phyloP scores from a whole-genome alignment of 108 stramenopile species.

The Skeletonema marinoi region DNA sequence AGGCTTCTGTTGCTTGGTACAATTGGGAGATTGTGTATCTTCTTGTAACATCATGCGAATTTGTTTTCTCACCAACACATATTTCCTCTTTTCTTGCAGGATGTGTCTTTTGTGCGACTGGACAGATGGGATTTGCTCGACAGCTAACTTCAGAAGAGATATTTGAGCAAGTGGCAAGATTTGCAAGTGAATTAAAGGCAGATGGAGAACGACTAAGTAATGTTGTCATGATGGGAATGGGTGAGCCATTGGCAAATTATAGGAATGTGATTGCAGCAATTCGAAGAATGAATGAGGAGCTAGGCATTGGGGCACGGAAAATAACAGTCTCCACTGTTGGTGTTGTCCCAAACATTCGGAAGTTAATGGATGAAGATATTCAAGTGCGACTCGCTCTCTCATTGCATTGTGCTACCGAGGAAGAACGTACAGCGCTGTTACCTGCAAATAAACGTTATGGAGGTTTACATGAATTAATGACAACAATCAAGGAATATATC shows the following conservation, averaged over 20 bases:
- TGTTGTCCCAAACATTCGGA: conserved; percentile 80
- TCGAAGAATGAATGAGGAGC: conserved; percentile 80
- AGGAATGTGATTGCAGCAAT: conserved; percentile 89
- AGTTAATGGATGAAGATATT: conserved; percentile 59
- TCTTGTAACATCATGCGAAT: too few species aligned
- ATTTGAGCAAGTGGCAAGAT: conserved; percentile 88
- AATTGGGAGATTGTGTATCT: too few species aligned
- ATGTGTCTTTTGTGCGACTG: conserved; percentile 47
- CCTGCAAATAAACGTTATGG: conserved; percentile 93
- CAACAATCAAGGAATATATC: conserved; percentile 79
- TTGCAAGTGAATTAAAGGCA: conserved; percentile 65
- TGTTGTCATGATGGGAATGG: conserved; percentile 98
- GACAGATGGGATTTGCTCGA: conserved; percentile 96
- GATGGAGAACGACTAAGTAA: conserved; percentile 80
- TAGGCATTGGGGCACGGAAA: conserved; percentile 92
- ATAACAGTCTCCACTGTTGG: conserved; percentile 96
- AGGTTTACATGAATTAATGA: conserved; percentile 87
- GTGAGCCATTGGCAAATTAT: conserved; percentile 93
- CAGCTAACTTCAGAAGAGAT: conserved; percentile 93
- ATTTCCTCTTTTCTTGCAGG: too few species aligned
- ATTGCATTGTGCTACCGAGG: conserved; percentile 90
- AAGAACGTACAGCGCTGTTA: conserved; percentile 84
- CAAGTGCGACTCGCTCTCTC: conserved; percentile 89
- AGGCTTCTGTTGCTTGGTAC: neutral
- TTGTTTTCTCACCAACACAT: too few species aligned